Percentiles rank a stretch among this genome's conserved stretches.
These are phyloP conservation scores for Harringtonia aguacate DNA, from an alignment of 2,329 filamentous ascomycete genomes.

Conservation along the genomic window DNA sequence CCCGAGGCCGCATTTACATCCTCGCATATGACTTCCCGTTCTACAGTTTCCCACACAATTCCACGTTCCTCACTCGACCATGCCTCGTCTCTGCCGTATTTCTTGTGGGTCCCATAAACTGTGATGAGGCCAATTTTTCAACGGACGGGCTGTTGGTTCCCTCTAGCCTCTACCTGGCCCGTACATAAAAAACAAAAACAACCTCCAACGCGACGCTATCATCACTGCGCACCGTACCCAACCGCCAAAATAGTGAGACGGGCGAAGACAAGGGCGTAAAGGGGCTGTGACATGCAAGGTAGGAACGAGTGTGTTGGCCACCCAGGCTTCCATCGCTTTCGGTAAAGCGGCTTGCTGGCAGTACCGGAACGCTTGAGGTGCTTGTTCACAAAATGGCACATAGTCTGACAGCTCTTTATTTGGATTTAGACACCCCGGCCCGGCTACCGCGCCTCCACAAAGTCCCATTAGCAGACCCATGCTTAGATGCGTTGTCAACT, in stretches of 20 bases:
- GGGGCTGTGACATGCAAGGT: not conserved
- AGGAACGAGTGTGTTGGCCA: slow-evolving; percentile 1
- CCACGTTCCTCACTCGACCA: too few species aligned
- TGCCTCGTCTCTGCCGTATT: too few species aligned
- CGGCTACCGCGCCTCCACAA: not conserved
- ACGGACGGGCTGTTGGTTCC: not conserved
- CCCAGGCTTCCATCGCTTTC: slow-evolving; percentile 1
- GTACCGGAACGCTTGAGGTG: not conserved
- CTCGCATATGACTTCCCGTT: too few species aligned
- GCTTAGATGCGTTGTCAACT: not conserved
- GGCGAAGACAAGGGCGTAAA: not conserved
- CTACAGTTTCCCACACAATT: too few species aligned
- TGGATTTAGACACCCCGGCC: not conserved
- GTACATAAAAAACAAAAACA: not conserved
- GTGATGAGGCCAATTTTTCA: too few species aligned
- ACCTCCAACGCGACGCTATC: not conserved
- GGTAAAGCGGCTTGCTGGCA: slow-evolving; percentile 8
- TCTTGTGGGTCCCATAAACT: too few species aligned
- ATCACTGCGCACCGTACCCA: too few species aligned
- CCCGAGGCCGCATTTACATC: too few species aligned
- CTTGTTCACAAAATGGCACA: not conserved
- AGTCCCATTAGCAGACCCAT: too few species aligned
- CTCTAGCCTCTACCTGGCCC: too few species aligned
- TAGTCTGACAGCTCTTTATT: not conserved
- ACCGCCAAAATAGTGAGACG: too few species aligned